Base-by-base conservation (phyloP, 352 stramenopile species). In the Phytophthora boehmeriae region DNA sequence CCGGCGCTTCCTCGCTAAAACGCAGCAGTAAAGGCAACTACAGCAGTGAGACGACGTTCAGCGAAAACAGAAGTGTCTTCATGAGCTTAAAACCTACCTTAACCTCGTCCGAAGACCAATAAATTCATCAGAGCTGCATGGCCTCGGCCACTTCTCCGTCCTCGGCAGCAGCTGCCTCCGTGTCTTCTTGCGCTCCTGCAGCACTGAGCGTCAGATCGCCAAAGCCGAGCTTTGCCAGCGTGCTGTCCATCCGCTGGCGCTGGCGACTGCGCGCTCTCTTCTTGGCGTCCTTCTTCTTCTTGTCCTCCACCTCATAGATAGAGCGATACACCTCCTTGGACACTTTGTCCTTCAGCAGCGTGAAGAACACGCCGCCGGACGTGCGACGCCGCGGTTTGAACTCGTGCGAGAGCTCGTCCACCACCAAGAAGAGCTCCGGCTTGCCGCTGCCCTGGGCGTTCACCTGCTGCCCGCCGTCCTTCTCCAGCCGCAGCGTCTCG, bases 241-340 rank as follows among this genome's bases (percentile, higher is more conserved):
- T 83, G 17, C 66, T 78, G 53, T 93, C 84, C 64, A 89, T 89
- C 47, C 68, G 70, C 61, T 90, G 79, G 10, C 79, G 66, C 32
- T 72, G 66, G 16, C 76, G 74, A 36, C 68, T 66, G 39, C 73
- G 69, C 36, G 76, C 62, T 2, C 73, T 71, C 47, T 89, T 89
- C 68, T 89, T 88, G 32, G 69, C 65, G 27, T 89, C 78, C 61
- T 93, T 91, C 66, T 93, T 93, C 50, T 87, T 76, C 30, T 75
- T 53, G 32, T 86, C 73, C 54, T 93, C 84, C 16, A 93, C 66
- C 53, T 84, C 80, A 54, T 91, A 93, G 53, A 93, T 91, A 14
- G 82, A 66, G 17, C 80, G 78, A 61, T 93, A 93, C 50, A 71
- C 69, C 19, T 93, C 82, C 42, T 81, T 83, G 0, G 75, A 53